These are phyloP conservation scores for Echites panduratus DNA, from an alignment of 257 asterid species.

Conservation along the genomic window DNA sequence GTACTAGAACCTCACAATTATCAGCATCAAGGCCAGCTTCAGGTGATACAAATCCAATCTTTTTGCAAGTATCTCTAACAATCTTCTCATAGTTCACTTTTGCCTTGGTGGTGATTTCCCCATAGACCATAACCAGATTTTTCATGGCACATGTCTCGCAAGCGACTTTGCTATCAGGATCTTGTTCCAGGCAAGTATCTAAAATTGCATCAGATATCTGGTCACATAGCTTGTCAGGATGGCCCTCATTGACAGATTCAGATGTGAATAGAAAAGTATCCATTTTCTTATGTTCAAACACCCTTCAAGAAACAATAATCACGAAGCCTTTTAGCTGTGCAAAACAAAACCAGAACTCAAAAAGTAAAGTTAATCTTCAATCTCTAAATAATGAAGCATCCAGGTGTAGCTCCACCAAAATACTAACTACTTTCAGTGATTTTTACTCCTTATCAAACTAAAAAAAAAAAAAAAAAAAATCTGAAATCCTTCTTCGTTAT, in stretches of 20 bases:
- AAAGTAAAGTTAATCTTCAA: no score
- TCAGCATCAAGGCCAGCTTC: conserved; percentile 68
- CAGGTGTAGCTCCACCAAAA: background rate
- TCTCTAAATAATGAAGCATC: background rate
- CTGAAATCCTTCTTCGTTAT: background rate
- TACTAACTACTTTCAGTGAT: background rate
- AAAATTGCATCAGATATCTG: conserved; percentile 8
- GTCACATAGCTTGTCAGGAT: conserved; percentile 13
- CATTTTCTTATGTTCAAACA: conserved; percentile 61
- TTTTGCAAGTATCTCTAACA: conserved; percentile 63
- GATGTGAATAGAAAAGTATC: conserved; percentile 7
- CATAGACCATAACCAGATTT: conserved; percentile 58
- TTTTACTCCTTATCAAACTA: background rate
- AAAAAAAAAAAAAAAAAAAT: no score
- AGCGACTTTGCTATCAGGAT: conserved; percentile 28
- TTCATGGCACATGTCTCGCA: conserved; percentile 70
- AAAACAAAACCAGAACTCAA: background rate
- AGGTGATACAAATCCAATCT: conserved; percentile 56
- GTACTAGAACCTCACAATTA: conserved; percentile 59
- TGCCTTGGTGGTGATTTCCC: conserved; percentile 69
- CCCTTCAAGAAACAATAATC: conserved; percentile 39
- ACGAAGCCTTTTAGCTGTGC: background rate
- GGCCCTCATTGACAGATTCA: conserved; percentile 11
- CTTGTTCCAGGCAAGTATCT: conserved; percentile 12
- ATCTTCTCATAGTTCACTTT: conserved; percentile 55